A percentile compares a stretch with the other conserved stretches of the same genome.
Evolutionary conservation across 2,329 filamentous ascomycete genomes (phyloP).

Genomic region (Alternaria atra): DNA sequence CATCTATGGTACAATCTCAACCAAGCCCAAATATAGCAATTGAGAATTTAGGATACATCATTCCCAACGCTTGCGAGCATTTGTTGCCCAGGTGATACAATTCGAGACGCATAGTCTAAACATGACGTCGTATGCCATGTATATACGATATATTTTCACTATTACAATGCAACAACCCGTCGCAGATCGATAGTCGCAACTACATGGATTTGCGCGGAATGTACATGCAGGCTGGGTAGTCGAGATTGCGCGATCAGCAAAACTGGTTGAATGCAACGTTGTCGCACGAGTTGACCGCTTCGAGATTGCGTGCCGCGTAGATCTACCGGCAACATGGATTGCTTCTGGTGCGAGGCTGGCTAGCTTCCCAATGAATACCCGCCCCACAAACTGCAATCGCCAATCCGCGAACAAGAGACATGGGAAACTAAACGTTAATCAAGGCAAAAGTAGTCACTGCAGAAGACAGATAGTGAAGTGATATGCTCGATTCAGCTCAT

Average conservation of each 20-base stretch:
- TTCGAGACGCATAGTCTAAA: not conserved
- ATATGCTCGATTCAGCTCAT: constrained; percentile 54
- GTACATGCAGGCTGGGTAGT: not conserved
- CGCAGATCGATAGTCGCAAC: not conserved
- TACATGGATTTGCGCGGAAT: not conserved
- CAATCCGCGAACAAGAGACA: not conserved
- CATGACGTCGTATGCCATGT: not conserved
- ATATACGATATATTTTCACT: not conserved
- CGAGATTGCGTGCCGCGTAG: not conserved
- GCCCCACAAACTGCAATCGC: not conserved
- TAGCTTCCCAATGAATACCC: not conserved
- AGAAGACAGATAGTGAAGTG: constrained; percentile 27
- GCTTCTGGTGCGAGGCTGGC: not conserved
- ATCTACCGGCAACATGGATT: not conserved
- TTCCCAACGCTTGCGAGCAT: not conserved
- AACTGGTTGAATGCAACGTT: not conserved
- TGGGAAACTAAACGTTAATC: not conserved
- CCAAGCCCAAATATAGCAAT: not conserved
- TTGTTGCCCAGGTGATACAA: not conserved
- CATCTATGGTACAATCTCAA: not conserved
- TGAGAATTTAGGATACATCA: not conserved
- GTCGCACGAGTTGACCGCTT: not conserved
- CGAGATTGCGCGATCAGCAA: not conserved
- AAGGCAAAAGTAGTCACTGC: not conserved
- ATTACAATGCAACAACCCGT: not conserved